Conservation (phyloP, 306 rosid genomes). For the Vachellia pachyceras region DNA sequence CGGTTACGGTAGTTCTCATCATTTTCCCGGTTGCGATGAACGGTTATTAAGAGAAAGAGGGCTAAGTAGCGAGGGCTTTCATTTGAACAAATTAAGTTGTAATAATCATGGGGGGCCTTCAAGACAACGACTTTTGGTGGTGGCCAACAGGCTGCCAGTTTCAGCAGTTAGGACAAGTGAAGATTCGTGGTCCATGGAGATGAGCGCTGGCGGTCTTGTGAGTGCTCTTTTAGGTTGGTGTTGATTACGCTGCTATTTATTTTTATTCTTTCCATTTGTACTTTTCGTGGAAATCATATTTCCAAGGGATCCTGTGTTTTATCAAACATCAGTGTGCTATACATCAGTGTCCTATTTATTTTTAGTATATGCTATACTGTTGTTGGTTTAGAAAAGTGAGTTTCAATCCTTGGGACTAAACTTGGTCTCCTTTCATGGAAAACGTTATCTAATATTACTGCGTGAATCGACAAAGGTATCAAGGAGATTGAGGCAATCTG, state of each 20-base stretch:
- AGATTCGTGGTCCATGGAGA: slow-evolving; percentile 85
- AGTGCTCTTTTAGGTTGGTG: slow-evolving; percentile 79
- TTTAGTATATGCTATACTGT: not conserved
- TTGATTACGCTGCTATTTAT: not conserved
- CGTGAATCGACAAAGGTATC: slow-evolving; percentile 62
- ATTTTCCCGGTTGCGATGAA: slow-evolving; percentile 53
- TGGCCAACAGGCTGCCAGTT: slow-evolving; percentile 88
- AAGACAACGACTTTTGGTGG: slow-evolving; percentile 83
- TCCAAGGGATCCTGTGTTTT: slow-evolving; percentile 11
- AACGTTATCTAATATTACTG: slow-evolving; percentile 34
- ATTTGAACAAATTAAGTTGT: slow-evolving; percentile 53
- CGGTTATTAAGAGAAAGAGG: slow-evolving; percentile 68
- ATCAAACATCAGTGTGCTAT: no score
- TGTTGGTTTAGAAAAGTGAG: slow-evolving; percentile 12
- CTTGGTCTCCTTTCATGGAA: slow-evolving; percentile 28
- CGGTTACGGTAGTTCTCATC: slow-evolving; percentile 49
- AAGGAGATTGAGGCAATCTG: slow-evolving; percentile 87
- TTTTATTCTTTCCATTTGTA: not conserved
- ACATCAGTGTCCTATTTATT: no score
- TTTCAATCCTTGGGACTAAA: slow-evolving; percentile 2
- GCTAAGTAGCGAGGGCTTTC: slow-evolving; percentile 48
- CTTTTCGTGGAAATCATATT: not conserved
- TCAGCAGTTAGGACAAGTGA: slow-evolving; percentile 82
- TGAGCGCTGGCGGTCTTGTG: slow-evolving; percentile 92
- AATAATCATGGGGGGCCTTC: slow-evolving; percentile 38